Evolutionary conservation across 306 rosid species (phyloP).

Genomic region (Lagenaria siceraria): DNA sequence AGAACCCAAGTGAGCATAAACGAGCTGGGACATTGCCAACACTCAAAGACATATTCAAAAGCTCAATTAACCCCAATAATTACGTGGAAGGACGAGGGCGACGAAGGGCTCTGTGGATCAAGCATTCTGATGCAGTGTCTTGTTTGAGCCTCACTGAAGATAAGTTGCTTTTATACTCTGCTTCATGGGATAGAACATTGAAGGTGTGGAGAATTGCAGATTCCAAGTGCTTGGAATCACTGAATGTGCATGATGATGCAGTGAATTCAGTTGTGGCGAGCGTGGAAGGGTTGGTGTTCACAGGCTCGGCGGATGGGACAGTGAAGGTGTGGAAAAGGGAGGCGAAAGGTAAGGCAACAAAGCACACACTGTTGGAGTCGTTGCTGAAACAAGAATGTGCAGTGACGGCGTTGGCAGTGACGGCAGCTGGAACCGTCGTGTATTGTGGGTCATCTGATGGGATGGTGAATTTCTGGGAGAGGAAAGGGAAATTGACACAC

Average conservation of each 20-base stretch:
- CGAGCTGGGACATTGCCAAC: slow-evolving; percentile 86
- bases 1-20: slow-evolving; percentile 44
- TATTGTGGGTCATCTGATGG: slow-evolving; percentile 89
- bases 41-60: slow-evolving; percentile 70
- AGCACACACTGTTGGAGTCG: slow-evolving; percentile 38
- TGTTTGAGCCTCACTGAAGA: slow-evolving; percentile 52
- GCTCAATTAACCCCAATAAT: slow-evolving; percentile 68
- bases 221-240: slow-evolving; percentile 72
- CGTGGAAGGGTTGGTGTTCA: slow-evolving; percentile 32
- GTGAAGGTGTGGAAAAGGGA: slow-evolving; percentile 70
- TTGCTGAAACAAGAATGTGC: slow-evolving; percentile 79
- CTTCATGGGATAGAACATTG: slow-evolving; percentile 79
- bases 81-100: slow-evolving; percentile 52
- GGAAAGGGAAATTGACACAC: slow-evolving; percentile 30
- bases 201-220: slow-evolving; percentile 66
- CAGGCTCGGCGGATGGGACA: slow-evolving; percentile 89
- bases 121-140: slow-evolving; percentile 80
- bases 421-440: slow-evolving; percentile 23
- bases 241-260: slow-evolving; percentile 67
- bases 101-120: slow-evolving; percentile 63
- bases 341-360: slow-evolving; percentile 28
- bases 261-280: slow-evolving; percentile 69
- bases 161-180: slow-evolving; percentile 41
- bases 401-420: slow-evolving; percentile 57
- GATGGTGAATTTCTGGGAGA: slow-evolving; percentile 65